Percentiles rank a stretch among this genome's conserved stretches.
Conservation (phyloP, 495 filamentous ascomycete species). For the Lentithecium fluviatile region DNA sequence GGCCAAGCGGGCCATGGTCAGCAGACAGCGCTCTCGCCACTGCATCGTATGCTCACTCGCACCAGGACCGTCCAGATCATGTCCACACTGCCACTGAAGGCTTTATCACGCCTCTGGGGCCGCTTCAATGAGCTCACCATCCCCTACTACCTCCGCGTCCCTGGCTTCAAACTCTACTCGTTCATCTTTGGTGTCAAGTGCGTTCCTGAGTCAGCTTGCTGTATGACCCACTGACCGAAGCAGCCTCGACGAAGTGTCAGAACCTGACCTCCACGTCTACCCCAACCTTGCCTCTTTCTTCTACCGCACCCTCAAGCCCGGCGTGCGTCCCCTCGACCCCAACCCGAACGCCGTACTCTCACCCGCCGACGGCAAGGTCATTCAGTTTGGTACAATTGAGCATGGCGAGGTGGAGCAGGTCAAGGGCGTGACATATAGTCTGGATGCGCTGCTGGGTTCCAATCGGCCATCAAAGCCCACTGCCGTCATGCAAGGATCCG, state of each 20-base stretch:
- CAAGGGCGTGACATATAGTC: slow-evolving; percentile 95
- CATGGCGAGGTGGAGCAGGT: slow-evolving; percentile 96
- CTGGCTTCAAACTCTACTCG: slow-evolving; percentile 93
- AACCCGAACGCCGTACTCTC: slow-evolving; percentile 76
- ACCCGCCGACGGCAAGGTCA: slow-evolving; percentile 82
- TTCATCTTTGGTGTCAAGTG: slow-evolving; percentile 90
- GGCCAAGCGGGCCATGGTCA: slow-evolving; percentile 86
- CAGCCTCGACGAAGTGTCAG: slow-evolving; percentile 77
- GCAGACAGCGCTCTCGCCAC: slow-evolving; percentile 10
- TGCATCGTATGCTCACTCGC: background rate
- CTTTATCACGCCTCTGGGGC: slow-evolving; percentile 89
- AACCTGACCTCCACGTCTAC: slow-evolving; percentile 83
- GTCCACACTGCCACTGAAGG: slow-evolving; percentile 93
- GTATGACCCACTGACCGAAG: slow-evolving; percentile 7
- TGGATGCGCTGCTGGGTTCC: slow-evolving; percentile 85
- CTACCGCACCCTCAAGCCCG: slow-evolving; percentile 89
- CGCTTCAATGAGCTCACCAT: slow-evolving; percentile 91
- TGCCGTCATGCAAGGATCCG: slow-evolving; percentile 31
- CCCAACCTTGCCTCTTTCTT: slow-evolving; percentile 96
- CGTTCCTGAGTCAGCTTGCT: slow-evolving; percentile 20
- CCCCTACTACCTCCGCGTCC: slow-evolving; percentile 83
- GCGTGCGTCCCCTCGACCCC: slow-evolving; percentile 80
- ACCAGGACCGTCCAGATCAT: slow-evolving; percentile 89
- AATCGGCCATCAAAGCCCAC: slow-evolving; percentile 46
- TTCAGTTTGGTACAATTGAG: slow-evolving; percentile 91